Evolutionary conservation across 2,329 filamentous ascomycete species (phyloP).

Genomic region (Venturiaceae sp.): DNA sequence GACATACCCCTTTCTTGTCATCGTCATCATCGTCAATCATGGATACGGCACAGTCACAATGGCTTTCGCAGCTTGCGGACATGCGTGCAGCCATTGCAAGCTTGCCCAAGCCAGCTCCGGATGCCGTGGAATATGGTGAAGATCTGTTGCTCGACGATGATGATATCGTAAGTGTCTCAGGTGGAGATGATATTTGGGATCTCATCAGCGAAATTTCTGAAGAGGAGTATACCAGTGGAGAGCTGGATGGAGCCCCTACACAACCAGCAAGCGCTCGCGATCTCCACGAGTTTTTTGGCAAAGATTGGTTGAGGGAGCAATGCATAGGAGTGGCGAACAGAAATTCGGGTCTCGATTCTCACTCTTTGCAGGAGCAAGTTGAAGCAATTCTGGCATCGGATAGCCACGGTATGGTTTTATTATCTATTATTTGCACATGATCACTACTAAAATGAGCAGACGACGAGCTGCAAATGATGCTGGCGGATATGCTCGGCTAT

Average conservation of each 20-base stretch:
- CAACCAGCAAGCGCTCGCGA: conserved; percentile 12
- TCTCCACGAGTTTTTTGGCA: conserved; percentile 16
- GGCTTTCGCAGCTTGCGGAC: conserved; percentile 73
- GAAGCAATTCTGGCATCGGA: conserved; percentile 62
- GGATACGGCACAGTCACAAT: conserved; percentile 50
- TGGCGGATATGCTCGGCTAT: conserved; percentile 86
- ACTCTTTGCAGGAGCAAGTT: conserved; percentile 70
- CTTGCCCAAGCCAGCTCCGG: conserved; percentile 37
- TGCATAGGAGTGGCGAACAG: conserved; percentile 56
- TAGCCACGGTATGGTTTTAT: conserved; percentile 34
- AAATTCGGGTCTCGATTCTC: conserved; percentile 57
- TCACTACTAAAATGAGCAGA: conserved; percentile 32
- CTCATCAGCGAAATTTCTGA: conserved; percentile 69
- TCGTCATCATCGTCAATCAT: conserved; percentile 13
- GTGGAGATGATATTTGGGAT: conserved; percentile 83
- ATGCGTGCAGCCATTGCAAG: conserved; percentile 80
- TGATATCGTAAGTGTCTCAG: conserved; percentile 31
- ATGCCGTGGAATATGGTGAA: conserved; percentile 41
- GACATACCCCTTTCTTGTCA: conserved; percentile 10
- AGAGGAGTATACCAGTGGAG: conserved; percentile 55
- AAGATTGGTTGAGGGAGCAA: conserved; percentile 59
- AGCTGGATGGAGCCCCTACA: conserved; percentile 46
- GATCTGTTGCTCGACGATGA: conserved; percentile 59
- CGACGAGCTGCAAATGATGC: conserved; percentile 80
- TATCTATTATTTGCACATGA: conserved; percentile 5